A percentile compares a stretch with the other conserved stretches of the same genome.
These are phyloP conservation scores for Elongisporangium prolatum DNA, from an alignment of 352 stramenopile species.

Conservation along the genomic window DNA sequence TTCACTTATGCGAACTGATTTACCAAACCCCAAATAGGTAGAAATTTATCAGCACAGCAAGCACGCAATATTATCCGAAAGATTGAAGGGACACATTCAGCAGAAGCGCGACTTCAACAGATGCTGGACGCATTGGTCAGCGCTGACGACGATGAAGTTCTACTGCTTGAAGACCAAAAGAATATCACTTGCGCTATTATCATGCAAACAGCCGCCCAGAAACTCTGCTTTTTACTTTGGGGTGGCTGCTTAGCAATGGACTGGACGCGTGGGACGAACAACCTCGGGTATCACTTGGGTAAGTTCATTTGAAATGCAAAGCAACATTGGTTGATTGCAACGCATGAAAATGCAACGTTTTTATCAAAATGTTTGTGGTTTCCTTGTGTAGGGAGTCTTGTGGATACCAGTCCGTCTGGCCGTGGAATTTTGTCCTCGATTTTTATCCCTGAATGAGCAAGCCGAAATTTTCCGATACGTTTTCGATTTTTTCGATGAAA, in stretches of 20 bases:
- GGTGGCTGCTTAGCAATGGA: constrained; percentile 17
- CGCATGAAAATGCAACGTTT: too few species aligned
- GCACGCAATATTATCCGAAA: constrained; percentile 9
- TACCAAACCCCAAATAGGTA: not conserved
- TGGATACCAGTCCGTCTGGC: constrained; percentile 12
- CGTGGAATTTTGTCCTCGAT: constrained; percentile 15
- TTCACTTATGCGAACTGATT: not conserved
- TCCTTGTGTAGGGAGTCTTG: constrained; percentile 7
- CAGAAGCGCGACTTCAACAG: constrained; percentile 6
- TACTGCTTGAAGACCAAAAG: constrained; percentile 16
- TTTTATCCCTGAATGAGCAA: constrained; percentile 15
- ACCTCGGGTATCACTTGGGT: constrained; percentile 10
- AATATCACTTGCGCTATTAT: constrained; percentile 8
- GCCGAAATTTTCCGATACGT: constrained; percentile 9
- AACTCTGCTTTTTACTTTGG: constrained; percentile 14
- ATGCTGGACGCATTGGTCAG: constrained; percentile 11
- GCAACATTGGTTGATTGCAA: too few species aligned
- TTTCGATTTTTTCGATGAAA: constrained; percentile 16
- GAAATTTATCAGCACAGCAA: constrained; percentile 8
- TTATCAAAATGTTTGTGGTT: not conserved
- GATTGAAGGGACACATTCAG: constrained; percentile 6
- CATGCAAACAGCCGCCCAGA: constrained; percentile 11
- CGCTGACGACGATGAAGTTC: constrained; percentile 8
- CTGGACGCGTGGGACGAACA: constrained; percentile 18
- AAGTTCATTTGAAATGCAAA: not conserved